Base-by-base conservation (phyloP, 164 flowering plant genomes). In the Aristolochia contorta region DNA sequence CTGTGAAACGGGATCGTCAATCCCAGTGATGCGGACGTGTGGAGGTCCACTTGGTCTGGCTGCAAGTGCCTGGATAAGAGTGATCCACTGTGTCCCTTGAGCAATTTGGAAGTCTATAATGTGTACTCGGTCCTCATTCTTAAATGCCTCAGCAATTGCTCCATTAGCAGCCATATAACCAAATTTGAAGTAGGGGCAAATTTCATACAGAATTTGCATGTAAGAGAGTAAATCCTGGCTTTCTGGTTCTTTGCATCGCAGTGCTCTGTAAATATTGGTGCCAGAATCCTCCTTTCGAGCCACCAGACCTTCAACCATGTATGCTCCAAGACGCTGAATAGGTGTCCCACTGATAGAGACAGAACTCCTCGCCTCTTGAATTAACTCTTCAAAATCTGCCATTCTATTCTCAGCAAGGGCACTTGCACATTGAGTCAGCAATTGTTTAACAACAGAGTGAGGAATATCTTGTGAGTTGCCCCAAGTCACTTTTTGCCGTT, bases 151-250 rank as follows among this genome's bases (percentile, higher is more conserved):
- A 1, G 91, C 96, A 19, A 87, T 87, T 9, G 91, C 96, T 12
- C 91, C 96, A 72, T 87, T 87, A 20, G 91, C 96, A 30, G 96
- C 87, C 89, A 87, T 83, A 77, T 85, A 85, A 21, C 91, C 96
- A 58, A 87, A 87, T 64, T 87, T 87, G 65, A 85, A 59, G 71
- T 85, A 87, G 2, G 96, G 96, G 73, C 96, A 87, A 60, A 85
- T 79, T 41, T 85, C 91, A 59, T 84, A 85, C 3, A 87, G 72
- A 54, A 77, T 71, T 0, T 81, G 89, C 91, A 87, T 82, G 74
- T 87, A 85, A 0, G 89, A 80, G 4, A 87, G 83, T 69, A 87
- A 66, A 43, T 87, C 91, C 27, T 76, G 71, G 66, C 89, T 62
- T 14, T 69, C 82, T 14, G 89, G 95, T 67, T 85, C 84, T 30